Percentiles rank a stretch among this genome's conserved stretches.
Evolutionary conservation across 176 grass and related monocot genomes (phyloP).

Genomic region (Rhynchospora tenuis): DNA sequence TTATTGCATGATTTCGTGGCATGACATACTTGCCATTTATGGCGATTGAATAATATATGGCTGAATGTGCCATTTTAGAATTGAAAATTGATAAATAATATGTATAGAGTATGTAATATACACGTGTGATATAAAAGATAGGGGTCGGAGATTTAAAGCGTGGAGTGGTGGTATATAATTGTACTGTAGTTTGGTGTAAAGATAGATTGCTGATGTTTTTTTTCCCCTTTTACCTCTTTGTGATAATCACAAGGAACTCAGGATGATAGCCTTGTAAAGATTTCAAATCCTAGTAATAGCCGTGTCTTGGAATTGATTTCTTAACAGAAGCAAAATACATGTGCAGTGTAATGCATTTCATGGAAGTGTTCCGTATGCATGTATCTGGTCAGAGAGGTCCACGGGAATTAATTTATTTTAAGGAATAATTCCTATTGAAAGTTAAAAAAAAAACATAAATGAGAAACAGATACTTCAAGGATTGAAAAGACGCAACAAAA

Average conservation of each 20-base stretch:
- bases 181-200: constrained; percentile 58
- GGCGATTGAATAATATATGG: constrained; percentile 26
- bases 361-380: background rate
- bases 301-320: constrained; percentile 1
- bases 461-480: background rate
- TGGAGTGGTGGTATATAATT: constrained; percentile 34
- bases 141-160: constrained; percentile 24
- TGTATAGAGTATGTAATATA: constrained; percentile 48
- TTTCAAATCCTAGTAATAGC: constrained; percentile 5
- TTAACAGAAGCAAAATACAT: background rate
- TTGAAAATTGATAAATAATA: constrained; percentile 18
- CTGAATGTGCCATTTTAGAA: constrained; percentile 26
- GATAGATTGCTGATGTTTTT: constrained; percentile 59
- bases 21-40: constrained; percentile 22
- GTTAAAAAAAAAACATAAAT: background rate
- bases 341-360: background rate
- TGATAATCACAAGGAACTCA: constrained; percentile 9
- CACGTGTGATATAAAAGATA: constrained; percentile 20
- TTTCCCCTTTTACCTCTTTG: constrained; percentile 9
- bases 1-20: constrained; percentile 89
- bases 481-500: constrained; percentile 7
- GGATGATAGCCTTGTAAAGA: constrained; percentile 11
- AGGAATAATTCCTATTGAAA: constrained; percentile 4
- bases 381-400: background rate
- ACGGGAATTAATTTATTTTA: background rate